Conservation (phyloP, 352 stramenopile genomes). For the Phytophthora tubulina region DNA sequence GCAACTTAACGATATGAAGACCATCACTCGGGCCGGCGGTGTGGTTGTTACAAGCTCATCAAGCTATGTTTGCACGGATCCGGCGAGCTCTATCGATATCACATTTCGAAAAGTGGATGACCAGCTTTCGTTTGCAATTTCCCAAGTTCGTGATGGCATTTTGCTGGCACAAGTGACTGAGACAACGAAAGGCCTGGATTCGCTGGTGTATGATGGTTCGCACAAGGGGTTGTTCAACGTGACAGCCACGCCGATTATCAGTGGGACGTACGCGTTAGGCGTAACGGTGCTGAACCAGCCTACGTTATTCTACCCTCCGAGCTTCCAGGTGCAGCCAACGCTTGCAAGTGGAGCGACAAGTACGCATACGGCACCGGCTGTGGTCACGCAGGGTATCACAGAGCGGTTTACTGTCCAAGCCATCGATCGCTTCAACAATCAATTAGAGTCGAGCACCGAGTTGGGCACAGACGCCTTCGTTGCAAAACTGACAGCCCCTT, state of each 20-base stretch:
- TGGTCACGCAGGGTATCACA: conserved; percentile 82
- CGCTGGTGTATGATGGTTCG: conserved; percentile 74
- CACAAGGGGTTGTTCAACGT: conserved; percentile 83
- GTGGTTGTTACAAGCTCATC: conserved; percentile 59
- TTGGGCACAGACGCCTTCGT: conserved; percentile 65
- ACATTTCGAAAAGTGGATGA: conserved; percentile 63
- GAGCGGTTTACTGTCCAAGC: conserved; percentile 90
- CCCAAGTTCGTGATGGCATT: conserved; percentile 63
- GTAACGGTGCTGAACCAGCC: conserved; percentile 61
- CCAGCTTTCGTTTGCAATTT: conserved; percentile 45
- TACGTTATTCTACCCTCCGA: conserved; percentile 72
- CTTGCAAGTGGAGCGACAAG: conserved; percentile 67
- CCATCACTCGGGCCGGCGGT: conserved; percentile 53
- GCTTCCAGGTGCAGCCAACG: conserved; percentile 84
- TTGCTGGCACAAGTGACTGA: conserved; percentile 58
- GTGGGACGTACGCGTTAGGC: conserved; percentile 67
- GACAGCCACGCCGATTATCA: conserved; percentile 84
- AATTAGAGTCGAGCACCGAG: conserved; percentile 83
- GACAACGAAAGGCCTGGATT: conserved; percentile 71
- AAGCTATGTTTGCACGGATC: conserved; percentile 43
- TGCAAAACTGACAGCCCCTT: conserved; percentile 59
- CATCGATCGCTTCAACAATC: conserved; percentile 94
- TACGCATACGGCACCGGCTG: conserved; percentile 79
- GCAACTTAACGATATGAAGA: conserved; percentile 59
- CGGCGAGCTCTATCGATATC: conserved; percentile 50